Evolutionary conservation across 169 alveolate species (phyloP).

Genomic region (Plasmodium yoelii): DNA sequence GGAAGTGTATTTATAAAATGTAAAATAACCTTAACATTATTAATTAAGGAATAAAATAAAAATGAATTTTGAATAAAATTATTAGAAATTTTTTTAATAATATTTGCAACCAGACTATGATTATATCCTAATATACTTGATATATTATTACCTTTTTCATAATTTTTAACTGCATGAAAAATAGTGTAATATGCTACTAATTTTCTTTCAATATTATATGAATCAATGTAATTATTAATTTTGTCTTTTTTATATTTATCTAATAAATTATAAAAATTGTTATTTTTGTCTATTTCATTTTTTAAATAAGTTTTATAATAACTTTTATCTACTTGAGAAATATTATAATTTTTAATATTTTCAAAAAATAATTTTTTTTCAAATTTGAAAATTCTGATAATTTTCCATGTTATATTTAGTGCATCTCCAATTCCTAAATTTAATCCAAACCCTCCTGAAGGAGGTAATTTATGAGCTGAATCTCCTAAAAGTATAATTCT

Average conservation of each 20-base stretch:
- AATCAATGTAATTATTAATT: slow-evolving; percentile 53
- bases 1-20: slow-evolving; percentile 55
- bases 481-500: slow-evolving; percentile 91
- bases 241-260: slow-evolving; percentile 10
- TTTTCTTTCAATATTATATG: slow-evolving; percentile 75
- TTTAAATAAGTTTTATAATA: not conserved
- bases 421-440: slow-evolving; percentile 94
- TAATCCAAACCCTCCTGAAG: slow-evolving; percentile 96
- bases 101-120: slow-evolving; percentile 17
- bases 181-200: slow-evolving; percentile 70
- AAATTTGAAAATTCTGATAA: slow-evolving; percentile 77
- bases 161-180: slow-evolving; percentile 48
- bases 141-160: slow-evolving; percentile 72
- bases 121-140: slow-evolving; percentile 62
- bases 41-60: slow-evolving; percentile 30
- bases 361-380: slow-evolving; percentile 12
- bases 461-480: slow-evolving; percentile 95
- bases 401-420: slow-evolving; percentile 85
- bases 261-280: slow-evolving; percentile 8
- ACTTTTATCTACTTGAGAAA: not conserved
- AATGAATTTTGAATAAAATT: slow-evolving; percentile 3
- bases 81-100: not conserved
- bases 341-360: not conserved
- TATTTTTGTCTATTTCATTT: not conserved
- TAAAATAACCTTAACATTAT: slow-evolving; percentile 16